Conservation (phyloP, 1,284 basidiomycete genomes). For the Marasmius sp. region DNA sequence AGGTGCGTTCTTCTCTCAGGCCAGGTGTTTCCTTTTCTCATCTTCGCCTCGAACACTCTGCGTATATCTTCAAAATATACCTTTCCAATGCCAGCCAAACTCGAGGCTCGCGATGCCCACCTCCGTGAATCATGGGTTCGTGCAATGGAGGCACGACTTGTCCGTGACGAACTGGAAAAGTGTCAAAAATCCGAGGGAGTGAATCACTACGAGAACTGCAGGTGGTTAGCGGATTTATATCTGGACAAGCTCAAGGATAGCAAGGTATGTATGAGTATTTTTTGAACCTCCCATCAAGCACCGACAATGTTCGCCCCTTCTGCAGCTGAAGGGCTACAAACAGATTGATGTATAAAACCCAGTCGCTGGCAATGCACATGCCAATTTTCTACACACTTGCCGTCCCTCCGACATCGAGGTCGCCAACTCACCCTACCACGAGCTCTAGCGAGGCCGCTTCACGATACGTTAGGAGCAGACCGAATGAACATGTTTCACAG, state of each 20-base stretch:
- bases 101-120: conserved; percentile 72
- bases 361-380: too few relatives aligned
- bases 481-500: too few relatives aligned
- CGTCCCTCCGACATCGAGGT: too few relatives aligned
- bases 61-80: neutral
- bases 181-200: conserved; percentile 93
- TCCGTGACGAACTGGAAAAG: conserved; percentile 87
- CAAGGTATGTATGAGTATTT: conserved; percentile 59
- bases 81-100: conserved; percentile 42
- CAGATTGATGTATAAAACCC: conserved; percentile 28
- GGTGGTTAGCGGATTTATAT: conserved; percentile 86
- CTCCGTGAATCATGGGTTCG: conserved; percentile 94
- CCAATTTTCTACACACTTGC: too few relatives aligned
- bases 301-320: neutral
- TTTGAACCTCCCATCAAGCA: neutral
- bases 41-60: neutral
- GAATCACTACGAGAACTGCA: conserved; percentile 89
- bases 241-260: conserved; percentile 80
- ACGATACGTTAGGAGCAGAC: too few relatives aligned
- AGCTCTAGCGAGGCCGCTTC: too few relatives aligned
- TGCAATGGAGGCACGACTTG: conserved; percentile 91
- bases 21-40: neutral
- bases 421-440: too few relatives aligned
- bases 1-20: conserved; percentile 30
- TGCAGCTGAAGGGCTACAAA: conserved; percentile 42